Evolutionary conservation across 139 green algal genomes (phyloP).

Genomic region (Tetradesmus obliquus): DNA sequence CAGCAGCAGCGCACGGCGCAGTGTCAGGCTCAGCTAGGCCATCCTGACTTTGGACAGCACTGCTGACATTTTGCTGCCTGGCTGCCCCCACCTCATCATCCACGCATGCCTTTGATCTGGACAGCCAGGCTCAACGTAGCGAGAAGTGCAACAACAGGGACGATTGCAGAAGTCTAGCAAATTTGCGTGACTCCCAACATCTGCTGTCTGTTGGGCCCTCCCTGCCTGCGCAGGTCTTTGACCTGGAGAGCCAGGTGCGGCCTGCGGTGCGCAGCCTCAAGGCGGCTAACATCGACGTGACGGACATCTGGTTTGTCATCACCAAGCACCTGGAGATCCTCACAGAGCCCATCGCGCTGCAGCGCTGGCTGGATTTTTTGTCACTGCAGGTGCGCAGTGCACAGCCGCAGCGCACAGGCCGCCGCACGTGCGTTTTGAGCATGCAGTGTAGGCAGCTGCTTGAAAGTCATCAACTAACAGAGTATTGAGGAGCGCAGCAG

Average conservation of each 20-base stretch:
- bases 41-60: too few species aligned
- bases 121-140: too few species aligned
- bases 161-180: too few species aligned
- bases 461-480: too few species aligned
- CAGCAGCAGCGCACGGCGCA: too few species aligned
- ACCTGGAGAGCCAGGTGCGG: conserved; percentile 26
- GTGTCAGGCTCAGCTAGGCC: too few species aligned
- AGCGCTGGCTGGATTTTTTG: conserved; percentile 58
- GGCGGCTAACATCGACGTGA: conserved; percentile 31
- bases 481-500: not conserved
- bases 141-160: too few species aligned
- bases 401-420: not conserved
- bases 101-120: too few species aligned
- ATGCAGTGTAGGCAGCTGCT: not conserved
- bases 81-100: too few species aligned
- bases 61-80: too few species aligned
- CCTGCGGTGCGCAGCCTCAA: conserved; percentile 48
- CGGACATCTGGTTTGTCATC: conserved; percentile 58
- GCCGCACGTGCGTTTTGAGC: not conserved
- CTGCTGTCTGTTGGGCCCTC: not conserved
- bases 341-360: conserved; percentile 34
- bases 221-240: not conserved
- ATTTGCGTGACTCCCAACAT: too few species aligned
- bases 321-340: conserved; percentile 49
- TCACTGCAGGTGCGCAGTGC: conserved; percentile 18